Evolutionary conservation across 495 filamentous ascomycete genomes (phyloP).

Genomic region (Daldinia loculata): DNA sequence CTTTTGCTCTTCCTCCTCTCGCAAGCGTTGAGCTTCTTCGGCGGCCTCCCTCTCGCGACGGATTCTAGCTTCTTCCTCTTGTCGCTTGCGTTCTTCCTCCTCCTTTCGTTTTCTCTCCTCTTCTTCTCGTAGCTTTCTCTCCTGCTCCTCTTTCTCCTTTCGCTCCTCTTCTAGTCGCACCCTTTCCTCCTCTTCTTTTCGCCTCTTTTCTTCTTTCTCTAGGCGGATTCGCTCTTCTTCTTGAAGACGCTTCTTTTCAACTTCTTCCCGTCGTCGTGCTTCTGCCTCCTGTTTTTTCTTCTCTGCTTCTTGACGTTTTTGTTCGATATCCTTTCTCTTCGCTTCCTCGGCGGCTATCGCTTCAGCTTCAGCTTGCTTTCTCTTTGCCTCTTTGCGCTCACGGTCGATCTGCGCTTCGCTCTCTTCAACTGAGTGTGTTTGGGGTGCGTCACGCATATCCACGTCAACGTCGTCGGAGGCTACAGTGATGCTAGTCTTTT

Average conservation of each 20-base stretch:
- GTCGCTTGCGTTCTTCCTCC: constrained; percentile 49
- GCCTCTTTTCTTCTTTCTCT: constrained; percentile 48
- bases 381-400: constrained; percentile 53
- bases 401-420: constrained; percentile 54
- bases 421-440: constrained; percentile 43
- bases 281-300: constrained; percentile 52
- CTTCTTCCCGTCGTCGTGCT: constrained; percentile 42
- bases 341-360: constrained; percentile 58
- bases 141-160: constrained; percentile 48
- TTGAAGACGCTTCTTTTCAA: constrained; percentile 44
- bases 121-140: constrained; percentile 40
- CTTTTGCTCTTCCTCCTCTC: constrained; percentile 53
- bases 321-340: constrained; percentile 54
- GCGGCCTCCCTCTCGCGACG: constrained; percentile 56
- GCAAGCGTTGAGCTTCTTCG: constrained; percentile 55
- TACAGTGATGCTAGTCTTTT: constrained; percentile 56
- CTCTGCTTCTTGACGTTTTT: constrained; percentile 62
- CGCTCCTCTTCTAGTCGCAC: constrained; percentile 53
- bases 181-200: constrained; percentile 52
- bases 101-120: constrained; percentile 43
- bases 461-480: constrained; percentile 58
- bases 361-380: constrained; percentile 49
- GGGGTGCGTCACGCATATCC: constrained; percentile 57
- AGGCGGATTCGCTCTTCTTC: constrained; percentile 49
- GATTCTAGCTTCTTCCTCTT: constrained; percentile 56